Base-by-base conservation (phyloP, 768 basidiomycete genomes). In the Suillus occidentalis region DNA sequence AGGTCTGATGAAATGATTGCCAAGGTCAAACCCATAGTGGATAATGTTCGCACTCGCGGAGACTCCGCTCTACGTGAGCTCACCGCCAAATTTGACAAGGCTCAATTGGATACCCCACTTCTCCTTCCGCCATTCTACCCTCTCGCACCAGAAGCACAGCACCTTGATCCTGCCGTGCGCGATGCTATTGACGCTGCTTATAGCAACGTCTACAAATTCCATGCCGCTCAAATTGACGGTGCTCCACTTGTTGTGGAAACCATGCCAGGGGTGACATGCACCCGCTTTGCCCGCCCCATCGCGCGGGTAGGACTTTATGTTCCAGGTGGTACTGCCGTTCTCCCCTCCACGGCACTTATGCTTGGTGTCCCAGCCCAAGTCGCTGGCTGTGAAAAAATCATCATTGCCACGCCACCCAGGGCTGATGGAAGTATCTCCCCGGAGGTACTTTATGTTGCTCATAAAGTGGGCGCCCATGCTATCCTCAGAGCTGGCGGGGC, bases 291-390 rank as follows among this genome's bases (percentile, higher is more conserved):
- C 2, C 88, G 95, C 53, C 90, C 97, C n/a, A 95, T 99, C 71
- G 89, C 91, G 57, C 89, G 96, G 52, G 97, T 99, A 39, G 97
- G 97, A 43, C 82, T 99, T 55, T 99, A 99, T 78, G 91, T 99
- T 3, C 97, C 97, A 2, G 97, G 97, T 36, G 97, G 97, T 18
- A 99, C 97, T 5, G 97, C 97, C 2, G 85, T 99, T 55, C 83
- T 99, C 20, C 97, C 97, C 14, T 96, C 94, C 6, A 99, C 97
- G 22, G 97, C 97, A 4, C 84, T 99, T 70, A 98, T 98, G 96
- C 88, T 99, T 22, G 97, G 97, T 65, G 90, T 98, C 36, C 97
- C 97, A 18, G 97, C 97, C 2, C 95, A 97, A 75, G 97, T 98
- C 12, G 97, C 97, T 2, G 94, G 94, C 3, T 99, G 97, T 80